Evolutionary conservation across 2,329 filamentous ascomycete species (phyloP), one percentile per base, ranked within the genome.

Genomic region (Fusarium illudens): DNA sequence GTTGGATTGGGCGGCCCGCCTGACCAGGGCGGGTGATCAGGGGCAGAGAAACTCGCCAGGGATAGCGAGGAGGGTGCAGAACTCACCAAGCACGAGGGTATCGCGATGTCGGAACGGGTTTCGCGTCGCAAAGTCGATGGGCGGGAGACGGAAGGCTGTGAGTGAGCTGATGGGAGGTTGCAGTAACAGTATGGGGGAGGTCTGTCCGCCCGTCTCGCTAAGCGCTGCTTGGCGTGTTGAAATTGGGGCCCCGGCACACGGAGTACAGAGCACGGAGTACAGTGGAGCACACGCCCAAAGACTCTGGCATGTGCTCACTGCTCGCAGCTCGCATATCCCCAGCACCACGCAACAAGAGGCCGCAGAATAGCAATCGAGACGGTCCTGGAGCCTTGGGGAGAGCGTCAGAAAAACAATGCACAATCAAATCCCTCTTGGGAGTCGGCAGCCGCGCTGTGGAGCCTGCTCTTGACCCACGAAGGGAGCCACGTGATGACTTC

Each of bases 401-500:
- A 60, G 54, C 67, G 58, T 52, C 46, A 54, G 60, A 50, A 62
- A 62, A 63, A 29, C 55, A 58, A 67, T 52, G 62, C 63, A 68
- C 39, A 62, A 65, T 70, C 64, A 73, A 73, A 66, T 73, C 60
- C 67, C 63, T 74, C 65, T 74, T 64, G 51, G 49, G 36, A 64
- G 57, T 62, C 37, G 58, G 60, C 51, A 62, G 57, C 58, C 60
- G 65, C 59, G 60, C 65, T 65, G 71, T 75, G 74, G 72, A 72
- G 60, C 59, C 66, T 46, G 55, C 33, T 59, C 60, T 63, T 65
- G 71, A 71, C 72, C 76, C 73, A 77, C 75, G 75, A 77, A 67
- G 66, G 25, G 52, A 58, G 72, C 70, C 78, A 79, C 78, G 78
- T 80, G 78, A 80, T 73, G 64, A 7, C n/a, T 13, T 39, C 51